Evolutionary conservation across 2,329 filamentous ascomycete genomes (phyloP), one percentile per base, ranked within the genome.

Genomic region (Beauveria rudraprayagi): DNA sequence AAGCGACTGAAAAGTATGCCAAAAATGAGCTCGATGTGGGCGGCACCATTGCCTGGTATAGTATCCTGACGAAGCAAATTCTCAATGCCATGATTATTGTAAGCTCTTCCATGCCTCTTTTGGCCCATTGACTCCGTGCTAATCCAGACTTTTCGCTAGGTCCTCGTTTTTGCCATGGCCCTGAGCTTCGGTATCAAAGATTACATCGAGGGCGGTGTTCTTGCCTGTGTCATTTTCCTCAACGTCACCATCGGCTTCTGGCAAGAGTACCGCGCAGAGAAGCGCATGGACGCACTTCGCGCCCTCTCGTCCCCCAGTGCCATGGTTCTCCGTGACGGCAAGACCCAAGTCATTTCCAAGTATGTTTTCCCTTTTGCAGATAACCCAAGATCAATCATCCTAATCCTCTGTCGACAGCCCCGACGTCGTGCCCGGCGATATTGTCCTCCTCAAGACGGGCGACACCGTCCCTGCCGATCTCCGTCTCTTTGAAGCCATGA

Each of bases 11-110:
- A 24, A 78, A 81, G 62, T 85, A 87, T 69, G 87, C 87, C 55
- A 77, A 73, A 19, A 92, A 92, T 75, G 86, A 90, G 69, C 78
- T 92, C 22, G 84, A 90, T 50, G 83, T 90, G 22, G 86, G 81
- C 22, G 84, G 82, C 30, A 83, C 83, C 30, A 85, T 92, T 53
- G 83, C 82, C 69, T 80, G 86, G 88, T 78, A 86, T 67, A 92
- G 87, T 67, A 90, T 92, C 47, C 75, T 92, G 52, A 76, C 88
- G 62, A 86, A 87, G 67, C 89, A 92, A 71, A 73, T 91, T 24
- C 83, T 86, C 70, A 92, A 92, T 77, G 88, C 89, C 62, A 91
- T 91, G 89, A 88, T 89, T 61, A 73, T 91, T 67, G 83, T 84
- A 74, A 66, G 81, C 76, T 8, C 28, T 5, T 41, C n/a, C 24